Evolutionary conservation across 805 yeast genomes (phyloP).

Genomic region (Saccharomycopsis guyanensis): DNA sequence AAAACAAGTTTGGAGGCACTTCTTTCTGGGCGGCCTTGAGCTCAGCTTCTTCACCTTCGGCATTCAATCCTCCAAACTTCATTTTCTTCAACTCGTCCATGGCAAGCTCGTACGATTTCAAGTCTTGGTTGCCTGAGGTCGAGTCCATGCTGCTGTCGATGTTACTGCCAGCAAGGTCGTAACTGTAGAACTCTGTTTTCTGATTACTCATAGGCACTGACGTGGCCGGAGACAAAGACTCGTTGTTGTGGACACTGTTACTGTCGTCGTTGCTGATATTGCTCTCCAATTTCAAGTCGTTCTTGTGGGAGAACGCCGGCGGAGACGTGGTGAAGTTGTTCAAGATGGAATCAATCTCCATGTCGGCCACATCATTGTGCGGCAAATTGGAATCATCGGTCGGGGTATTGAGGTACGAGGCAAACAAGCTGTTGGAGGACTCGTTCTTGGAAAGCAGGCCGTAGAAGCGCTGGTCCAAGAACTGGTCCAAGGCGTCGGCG

Average conservation of each 20-base stretch:
- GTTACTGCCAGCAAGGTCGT: too few relatives aligned
- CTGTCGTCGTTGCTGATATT: slow-evolving; percentile 1
- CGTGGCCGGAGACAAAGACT: slow-evolving; percentile 2
- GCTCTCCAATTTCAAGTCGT: background rate
- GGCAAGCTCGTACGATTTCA: background rate
- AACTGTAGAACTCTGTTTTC: background rate
- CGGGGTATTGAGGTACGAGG: background rate
- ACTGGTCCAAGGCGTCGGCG: slow-evolving; percentile 5
- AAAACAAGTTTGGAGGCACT: slow-evolving; percentile 11
- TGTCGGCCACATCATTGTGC: background rate
- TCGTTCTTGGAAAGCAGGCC: slow-evolving; percentile 4
- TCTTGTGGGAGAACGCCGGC: background rate
- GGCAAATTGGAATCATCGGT: background rate
- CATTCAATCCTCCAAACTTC: slow-evolving; percentile 9
- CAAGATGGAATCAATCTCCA: slow-evolving; percentile 5
- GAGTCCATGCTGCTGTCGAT: background rate
- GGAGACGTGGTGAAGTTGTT: slow-evolving; percentile 6
- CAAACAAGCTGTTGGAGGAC: background rate
- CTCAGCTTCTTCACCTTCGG: background rate
- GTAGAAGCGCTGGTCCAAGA: slow-evolving; percentile 4
- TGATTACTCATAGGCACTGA: background rate
- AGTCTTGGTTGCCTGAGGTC: background rate
- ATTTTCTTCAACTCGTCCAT: slow-evolving; percentile 9
- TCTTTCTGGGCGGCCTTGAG: background rate
- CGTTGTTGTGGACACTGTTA: background rate